Base-by-base conservation (phyloP, 345 rosid species). In the Lepidium aucheri region DNA sequence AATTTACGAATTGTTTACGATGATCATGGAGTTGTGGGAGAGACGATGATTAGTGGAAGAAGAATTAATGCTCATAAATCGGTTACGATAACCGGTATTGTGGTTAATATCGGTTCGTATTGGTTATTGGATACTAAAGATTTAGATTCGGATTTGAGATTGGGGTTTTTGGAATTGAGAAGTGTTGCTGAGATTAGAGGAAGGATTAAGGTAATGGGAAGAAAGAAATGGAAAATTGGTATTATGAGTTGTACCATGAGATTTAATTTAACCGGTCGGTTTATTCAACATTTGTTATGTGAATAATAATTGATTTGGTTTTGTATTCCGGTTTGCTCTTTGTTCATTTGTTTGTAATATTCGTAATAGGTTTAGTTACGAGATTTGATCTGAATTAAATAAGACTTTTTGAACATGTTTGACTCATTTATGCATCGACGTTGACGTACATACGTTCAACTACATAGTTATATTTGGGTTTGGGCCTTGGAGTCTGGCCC, bases 141-240 rank as follows among this genome's bases (percentile, higher is more conserved):
- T 53, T 60, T 84, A 51, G 77, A 56, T 2, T 30, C 52, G 17
- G 89, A 81, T 52, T 18, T 78, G 9, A 67, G 59, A 9, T 77
- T 45, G 9, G 89, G 89, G 59, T 57, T 52, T 17, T 42, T 88
- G 83, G 73, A 70, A 32, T 56, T 85, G 36, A 81, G 15, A 2
- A 70, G 75, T 56, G 47, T 69, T 30, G 89, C 74, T 2, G 49
- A 68, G 58, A 5, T 88, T 55, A 67, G 51, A 11, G 95, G 95
- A 14, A 73, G 24, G 20, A 76, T 85, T 26, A 65, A 51, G 32
- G 72, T 73, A 3, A 42, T 73, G 67, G 72, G 72, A 10, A 73
- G 67, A 32, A 66, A 26, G 0, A 52, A 33, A 35, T 65, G 61
- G 76, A 28, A 16, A 6, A 8, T 42, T 24, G 46, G 67, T 58